A percentile compares a stretch with the other conserved stretches of the same genome.
phyloP scores from a whole-genome alignment of 2,329 filamentous ascomycete genomes.

The Biscogniauxia mediterranea region DNA sequence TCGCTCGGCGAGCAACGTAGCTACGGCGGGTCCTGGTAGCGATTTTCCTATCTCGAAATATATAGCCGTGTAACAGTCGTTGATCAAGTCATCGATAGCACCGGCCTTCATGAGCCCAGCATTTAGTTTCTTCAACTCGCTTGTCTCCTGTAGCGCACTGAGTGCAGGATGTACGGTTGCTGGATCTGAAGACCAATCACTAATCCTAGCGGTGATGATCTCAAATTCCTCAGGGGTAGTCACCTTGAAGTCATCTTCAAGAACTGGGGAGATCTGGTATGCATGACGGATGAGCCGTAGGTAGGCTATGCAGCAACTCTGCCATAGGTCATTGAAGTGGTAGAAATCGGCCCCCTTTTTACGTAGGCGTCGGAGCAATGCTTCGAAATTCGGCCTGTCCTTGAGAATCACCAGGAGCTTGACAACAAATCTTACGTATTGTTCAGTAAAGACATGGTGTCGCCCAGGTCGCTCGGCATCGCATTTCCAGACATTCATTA shows the following conservation, averaged over 20 bases:
- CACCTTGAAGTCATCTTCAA: constrained; percentile 56
- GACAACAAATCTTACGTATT: constrained; percentile 82
- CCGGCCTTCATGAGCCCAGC: constrained; percentile 81
- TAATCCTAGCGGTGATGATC: constrained; percentile 52
- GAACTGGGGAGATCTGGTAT: constrained; percentile 44
- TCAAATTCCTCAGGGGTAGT: constrained; percentile 57
- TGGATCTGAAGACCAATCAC: constrained; percentile 50
- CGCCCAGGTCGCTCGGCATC: constrained; percentile 80
- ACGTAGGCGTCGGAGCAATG: constrained; percentile 73
- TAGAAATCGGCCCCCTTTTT: constrained; percentile 77
- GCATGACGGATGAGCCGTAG: constrained; percentile 51
- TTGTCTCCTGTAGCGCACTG: constrained; percentile 55
- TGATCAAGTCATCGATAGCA: constrained; percentile 88
- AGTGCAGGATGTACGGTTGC: constrained; percentile 43
- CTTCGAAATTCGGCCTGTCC: constrained; percentile 74
- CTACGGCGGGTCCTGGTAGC: constrained; percentile 51
- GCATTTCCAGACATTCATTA: constrained; percentile 92
- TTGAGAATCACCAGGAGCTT: constrained; percentile 70
- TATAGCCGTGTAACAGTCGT: constrained; percentile 80
- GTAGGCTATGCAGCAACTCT: constrained; percentile 53
- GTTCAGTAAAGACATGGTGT: constrained; percentile 88
- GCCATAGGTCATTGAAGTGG: constrained; percentile 60
- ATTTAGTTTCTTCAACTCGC: constrained; percentile 71
- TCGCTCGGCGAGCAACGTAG: constrained; percentile 46
- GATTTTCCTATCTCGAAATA: constrained; percentile 65